Percentiles rank a stretch among this genome's conserved stretches.
These are phyloP conservation scores for Aureobasidium sp. DNA, from an alignment of 2,329 filamentous ascomycete species.

Conservation along the genomic window DNA sequence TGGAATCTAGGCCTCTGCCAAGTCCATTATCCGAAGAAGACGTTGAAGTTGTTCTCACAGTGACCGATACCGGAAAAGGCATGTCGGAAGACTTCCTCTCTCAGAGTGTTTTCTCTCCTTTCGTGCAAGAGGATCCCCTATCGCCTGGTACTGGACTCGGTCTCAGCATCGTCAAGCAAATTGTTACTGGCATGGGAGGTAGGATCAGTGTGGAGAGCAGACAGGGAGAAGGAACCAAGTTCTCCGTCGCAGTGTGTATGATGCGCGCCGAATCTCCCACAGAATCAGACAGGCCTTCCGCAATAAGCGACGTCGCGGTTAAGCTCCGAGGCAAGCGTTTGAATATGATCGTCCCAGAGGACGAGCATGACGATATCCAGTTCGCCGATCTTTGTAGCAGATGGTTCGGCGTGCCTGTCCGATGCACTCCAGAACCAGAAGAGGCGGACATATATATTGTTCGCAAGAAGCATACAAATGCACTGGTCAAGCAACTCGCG, in stretches of 20 bases:
- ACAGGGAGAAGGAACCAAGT: constrained; percentile 48
- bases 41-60: constrained; percentile 21
- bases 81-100: constrained; percentile 58
- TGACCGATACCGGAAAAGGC: constrained; percentile 59
- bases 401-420: not conserved
- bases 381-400: not conserved
- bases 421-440: not conserved
- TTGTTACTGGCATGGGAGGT: constrained; percentile 24
- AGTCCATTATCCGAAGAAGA: not conserved
- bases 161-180: constrained; percentile 52
- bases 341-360: constrained; percentile 2
- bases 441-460: constrained; percentile 1
- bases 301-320: not conserved
- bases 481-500: not conserved
- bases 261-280: not conserved
- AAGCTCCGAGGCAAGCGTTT: not conserved
- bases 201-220: constrained; percentile 44
- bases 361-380: not conserved
- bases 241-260: constrained; percentile 33
- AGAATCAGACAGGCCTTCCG: not conserved
- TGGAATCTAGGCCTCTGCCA: constrained; percentile 6
- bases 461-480: not conserved
- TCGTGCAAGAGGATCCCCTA: constrained; percentile 57
- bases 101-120: constrained; percentile 56
- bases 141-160: constrained; percentile 59